phyloP scores from a whole-genome alignment of 768 basidiomycete genomes.

The Auriscalpium orientale region DNA sequence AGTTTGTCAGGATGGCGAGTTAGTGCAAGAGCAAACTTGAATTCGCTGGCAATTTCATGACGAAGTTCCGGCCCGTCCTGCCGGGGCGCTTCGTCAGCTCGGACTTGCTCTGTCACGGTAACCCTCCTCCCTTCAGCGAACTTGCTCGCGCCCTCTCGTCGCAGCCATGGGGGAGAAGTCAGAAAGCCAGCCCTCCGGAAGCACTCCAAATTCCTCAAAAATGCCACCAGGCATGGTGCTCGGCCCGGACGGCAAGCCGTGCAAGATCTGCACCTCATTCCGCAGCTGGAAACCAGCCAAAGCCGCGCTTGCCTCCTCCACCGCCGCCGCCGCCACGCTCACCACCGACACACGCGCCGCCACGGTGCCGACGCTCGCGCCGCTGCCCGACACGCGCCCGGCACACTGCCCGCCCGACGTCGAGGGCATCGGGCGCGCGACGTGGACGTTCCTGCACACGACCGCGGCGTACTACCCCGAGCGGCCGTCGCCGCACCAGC shows the following conservation, averaged over 20 bases:
- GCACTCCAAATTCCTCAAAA: neutral
- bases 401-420: conserved; percentile 84
- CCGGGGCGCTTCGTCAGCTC: too few relatives aligned
- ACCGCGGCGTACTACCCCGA: conserved; percentile 94
- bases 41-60: too few relatives aligned
- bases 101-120: too few relatives aligned
- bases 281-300: conserved; percentile 51
- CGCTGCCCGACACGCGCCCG: conserved; percentile 34
- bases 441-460: conserved; percentile 95
- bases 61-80: too few relatives aligned
- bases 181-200: too few relatives aligned
- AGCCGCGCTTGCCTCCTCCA: conserved; percentile 26
- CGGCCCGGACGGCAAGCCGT: conserved; percentile 91
- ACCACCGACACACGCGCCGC: conserved; percentile 12
- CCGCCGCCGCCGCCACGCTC: conserved; percentile 25
- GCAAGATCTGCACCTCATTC: conserved; percentile 86
- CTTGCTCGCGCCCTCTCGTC: too few relatives aligned
- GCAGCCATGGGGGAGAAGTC: too few relatives aligned
- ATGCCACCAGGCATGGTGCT: conserved; percentile 80
- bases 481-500: conserved; percentile 65
- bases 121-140: too few relatives aligned
- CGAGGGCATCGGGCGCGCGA: conserved; percentile 82
- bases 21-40: too few relatives aligned
- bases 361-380: conserved; percentile 25
- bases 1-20: too few relatives aligned